phyloP scores from a whole-genome alignment of 2,329 filamentous ascomycete species.

The Neoascochyta sp. region DNA sequence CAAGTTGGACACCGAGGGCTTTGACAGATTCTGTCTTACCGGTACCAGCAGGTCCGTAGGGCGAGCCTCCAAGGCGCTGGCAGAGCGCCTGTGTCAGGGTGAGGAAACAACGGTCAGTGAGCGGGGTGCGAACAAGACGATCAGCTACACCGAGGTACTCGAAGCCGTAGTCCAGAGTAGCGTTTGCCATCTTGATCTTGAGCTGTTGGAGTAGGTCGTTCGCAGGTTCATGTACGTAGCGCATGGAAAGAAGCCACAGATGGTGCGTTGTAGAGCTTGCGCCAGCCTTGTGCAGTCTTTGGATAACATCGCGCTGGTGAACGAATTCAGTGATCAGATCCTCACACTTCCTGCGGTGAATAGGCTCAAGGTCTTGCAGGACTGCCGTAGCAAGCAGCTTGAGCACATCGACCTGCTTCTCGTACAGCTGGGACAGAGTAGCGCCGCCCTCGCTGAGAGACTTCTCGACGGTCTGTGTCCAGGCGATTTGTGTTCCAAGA shows the following conservation, averaged over 20 bases:
- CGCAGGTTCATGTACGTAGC: slow-evolving; percentile 81
- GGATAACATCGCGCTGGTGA: slow-evolving; percentile 90
- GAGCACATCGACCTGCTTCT: slow-evolving; percentile 80
- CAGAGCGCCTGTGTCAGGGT: slow-evolving; percentile 94
- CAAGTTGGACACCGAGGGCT: slow-evolving; percentile 90
- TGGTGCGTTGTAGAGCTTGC: slow-evolving; percentile 77
- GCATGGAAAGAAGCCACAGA: slow-evolving; percentile 94
- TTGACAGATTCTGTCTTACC: slow-evolving; percentile 99
- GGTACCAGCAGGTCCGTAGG: slow-evolving; percentile 94
- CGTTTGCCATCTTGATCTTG: slow-evolving; percentile 94
- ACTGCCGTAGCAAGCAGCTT: slow-evolving; percentile 84
- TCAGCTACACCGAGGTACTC: slow-evolving; percentile 97
- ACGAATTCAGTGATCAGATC: slow-evolving; percentile 98
- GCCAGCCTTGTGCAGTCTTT: slow-evolving; percentile 73
- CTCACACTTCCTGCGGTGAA: slow-evolving; percentile 93
- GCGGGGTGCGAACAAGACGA: slow-evolving; percentile 88
- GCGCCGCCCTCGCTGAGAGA: slow-evolving; percentile 69
- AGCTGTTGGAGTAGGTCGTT: slow-evolving; percentile 80
- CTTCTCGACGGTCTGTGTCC: slow-evolving; percentile 82
- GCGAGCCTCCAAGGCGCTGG: slow-evolving; percentile 91
- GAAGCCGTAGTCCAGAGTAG: slow-evolving; percentile 91
- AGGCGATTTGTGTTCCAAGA: slow-evolving; percentile 86
- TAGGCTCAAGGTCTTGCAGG: slow-evolving; percentile 79
- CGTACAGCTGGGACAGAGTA: slow-evolving; percentile 67
- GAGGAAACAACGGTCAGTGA: slow-evolving; percentile 97